These are phyloP conservation scores for Gaertneriomyces sp. DNA, from an alignment of 192 early-diverging fungal genomes.

Conservation along the genomic window DNA sequence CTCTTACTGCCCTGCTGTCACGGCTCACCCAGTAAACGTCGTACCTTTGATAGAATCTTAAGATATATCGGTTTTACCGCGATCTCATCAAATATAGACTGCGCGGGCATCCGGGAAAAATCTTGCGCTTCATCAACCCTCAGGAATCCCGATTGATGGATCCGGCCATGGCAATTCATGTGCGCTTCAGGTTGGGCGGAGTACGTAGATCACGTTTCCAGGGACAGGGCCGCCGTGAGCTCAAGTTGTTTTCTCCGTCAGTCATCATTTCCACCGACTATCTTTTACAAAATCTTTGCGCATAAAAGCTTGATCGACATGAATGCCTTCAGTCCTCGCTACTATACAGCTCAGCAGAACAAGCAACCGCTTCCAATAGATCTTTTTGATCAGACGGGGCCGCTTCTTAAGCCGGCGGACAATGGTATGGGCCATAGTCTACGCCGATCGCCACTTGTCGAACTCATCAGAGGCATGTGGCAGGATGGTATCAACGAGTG, in stretches of 20 bases:
- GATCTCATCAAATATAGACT: conserved; percentile 55
- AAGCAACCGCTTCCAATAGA: conserved; percentile 40
- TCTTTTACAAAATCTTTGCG: conserved; percentile 62
- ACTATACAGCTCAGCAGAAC: conserved; percentile 44
- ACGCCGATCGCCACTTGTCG: neutral
- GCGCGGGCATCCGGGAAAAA: conserved; percentile 43
- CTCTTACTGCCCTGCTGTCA: conserved; percentile 2
- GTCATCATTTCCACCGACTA: conserved; percentile 52
- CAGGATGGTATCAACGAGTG: conserved; percentile 52
- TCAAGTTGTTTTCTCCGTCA: conserved; percentile 9
- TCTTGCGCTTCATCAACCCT: conserved; percentile 60
- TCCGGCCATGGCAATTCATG: conserved; percentile 41
- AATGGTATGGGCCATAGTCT: neutral
- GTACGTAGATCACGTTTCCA: conserved; percentile 22
- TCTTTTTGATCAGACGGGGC: conserved; percentile 41
- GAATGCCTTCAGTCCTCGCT: conserved; percentile 57
- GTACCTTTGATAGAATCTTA: conserved; percentile 34
- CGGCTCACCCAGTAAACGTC: conserved; percentile 17
- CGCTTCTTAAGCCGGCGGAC: neutral
- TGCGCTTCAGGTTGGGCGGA: conserved; percentile 58
- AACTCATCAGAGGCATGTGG: conserved; percentile 11
- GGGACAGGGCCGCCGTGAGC: neutral
- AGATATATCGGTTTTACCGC: conserved; percentile 51
- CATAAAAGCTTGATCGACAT: conserved; percentile 55
- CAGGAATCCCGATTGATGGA: conserved; percentile 55